phyloP scores from a whole-genome alignment of 2,329 filamentous ascomycete genomes.

The Epichloe sibirici region DNA sequence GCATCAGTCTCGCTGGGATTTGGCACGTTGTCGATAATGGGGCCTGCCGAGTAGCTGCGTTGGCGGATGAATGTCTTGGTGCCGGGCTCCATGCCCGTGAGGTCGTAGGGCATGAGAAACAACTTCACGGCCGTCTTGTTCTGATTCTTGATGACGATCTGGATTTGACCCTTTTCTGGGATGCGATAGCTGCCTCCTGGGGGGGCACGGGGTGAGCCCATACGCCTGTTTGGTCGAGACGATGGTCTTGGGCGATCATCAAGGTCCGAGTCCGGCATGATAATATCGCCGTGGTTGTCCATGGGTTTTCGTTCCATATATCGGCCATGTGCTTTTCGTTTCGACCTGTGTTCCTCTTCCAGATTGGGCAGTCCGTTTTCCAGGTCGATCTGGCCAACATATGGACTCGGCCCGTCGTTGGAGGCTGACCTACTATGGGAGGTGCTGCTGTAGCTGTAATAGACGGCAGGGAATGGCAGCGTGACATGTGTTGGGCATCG shows the following conservation, averaged over 20 bases:
- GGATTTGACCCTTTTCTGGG: conserved; percentile 82
- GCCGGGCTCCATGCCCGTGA: conserved; percentile 82
- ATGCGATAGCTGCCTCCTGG: conserved; percentile 89
- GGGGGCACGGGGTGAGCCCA: conserved; percentile 46
- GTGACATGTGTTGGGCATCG: conserved; percentile 84
- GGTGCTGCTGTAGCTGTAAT: conserved; percentile 78
- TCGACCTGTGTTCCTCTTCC: conserved; percentile 34
- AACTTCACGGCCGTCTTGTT: conserved; percentile 97
- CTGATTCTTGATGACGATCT: conserved; percentile 95
- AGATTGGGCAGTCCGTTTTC: conserved; percentile 60
- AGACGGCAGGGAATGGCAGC: conserved; percentile 84
- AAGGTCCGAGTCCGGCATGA: conserved; percentile 10
- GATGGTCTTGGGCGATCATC: conserved; percentile 20
- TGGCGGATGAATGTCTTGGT: conserved; percentile 96
- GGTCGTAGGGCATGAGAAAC: conserved; percentile 85
- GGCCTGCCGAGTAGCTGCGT: conserved; percentile 79
- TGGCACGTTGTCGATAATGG: conserved; percentile 59
- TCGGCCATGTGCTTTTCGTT: conserved; percentile 35
- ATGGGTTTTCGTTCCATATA: conserved; percentile 23
- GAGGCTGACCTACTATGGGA: conserved; percentile 48
- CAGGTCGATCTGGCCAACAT: conserved; percentile 85
- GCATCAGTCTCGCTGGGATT: conserved; percentile 14
- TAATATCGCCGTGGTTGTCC: conserved; percentile 14
- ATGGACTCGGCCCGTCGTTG: conserved; percentile 86
- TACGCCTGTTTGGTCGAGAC: conserved; percentile 38